These are phyloP conservation scores for Seiridium unicorne DNA, from an alignment of 2,329 filamentous ascomycete species.

Conservation along the genomic window DNA sequence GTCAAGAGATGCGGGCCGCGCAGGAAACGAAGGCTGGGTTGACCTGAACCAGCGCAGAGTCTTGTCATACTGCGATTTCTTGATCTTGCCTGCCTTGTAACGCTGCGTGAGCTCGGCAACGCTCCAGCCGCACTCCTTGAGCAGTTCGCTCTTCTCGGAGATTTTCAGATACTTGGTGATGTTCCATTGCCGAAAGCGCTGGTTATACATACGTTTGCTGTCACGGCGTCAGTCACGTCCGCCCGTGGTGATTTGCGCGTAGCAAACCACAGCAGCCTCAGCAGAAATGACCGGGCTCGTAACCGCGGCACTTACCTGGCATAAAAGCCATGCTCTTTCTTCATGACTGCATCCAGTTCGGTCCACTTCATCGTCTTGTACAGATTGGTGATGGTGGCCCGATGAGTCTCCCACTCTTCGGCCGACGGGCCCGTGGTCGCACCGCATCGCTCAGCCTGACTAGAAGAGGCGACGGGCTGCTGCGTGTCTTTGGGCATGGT, in stretches of 20 bases:
- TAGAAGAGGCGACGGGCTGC: neutral
- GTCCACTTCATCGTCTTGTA: neutral
- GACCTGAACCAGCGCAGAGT: neutral
- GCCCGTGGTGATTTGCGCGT: no score
- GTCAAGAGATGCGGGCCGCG: neutral
- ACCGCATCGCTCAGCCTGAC: neutral
- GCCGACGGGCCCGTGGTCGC: conserved; percentile 2
- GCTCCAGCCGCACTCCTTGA: neutral
- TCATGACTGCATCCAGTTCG: conserved; percentile 1
- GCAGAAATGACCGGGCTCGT: neutral
- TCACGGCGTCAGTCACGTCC: no score
- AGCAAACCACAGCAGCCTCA: neutral
- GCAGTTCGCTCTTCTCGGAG: neutral
- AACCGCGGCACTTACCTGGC: neutral
- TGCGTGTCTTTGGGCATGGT: neutral
- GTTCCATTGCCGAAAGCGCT: neutral
- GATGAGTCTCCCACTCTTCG: neutral
- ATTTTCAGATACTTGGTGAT: neutral
- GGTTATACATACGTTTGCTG: conserved; percentile 8
- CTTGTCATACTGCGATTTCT: neutral
- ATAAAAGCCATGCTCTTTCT: neutral
- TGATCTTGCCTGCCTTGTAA: neutral
- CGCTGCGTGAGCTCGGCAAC: neutral
- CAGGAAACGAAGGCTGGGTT: neutral
- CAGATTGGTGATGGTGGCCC: neutral